phyloP scores from a whole-genome alignment of 1,284 basidiomycete species.

The Sporisorium exsertum region DNA sequence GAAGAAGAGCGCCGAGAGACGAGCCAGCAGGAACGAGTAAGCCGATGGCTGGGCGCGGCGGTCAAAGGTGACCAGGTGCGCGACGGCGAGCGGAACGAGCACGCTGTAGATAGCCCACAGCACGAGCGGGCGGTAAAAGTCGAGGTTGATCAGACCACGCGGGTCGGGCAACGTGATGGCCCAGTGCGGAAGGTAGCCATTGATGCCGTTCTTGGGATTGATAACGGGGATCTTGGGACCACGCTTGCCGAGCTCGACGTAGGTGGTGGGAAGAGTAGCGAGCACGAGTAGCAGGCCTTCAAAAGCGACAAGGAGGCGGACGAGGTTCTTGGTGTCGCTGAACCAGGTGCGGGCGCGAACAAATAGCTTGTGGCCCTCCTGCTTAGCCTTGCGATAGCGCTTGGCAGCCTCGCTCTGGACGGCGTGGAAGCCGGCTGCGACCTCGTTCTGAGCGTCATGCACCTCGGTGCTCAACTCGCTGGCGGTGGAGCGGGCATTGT shows the following conservation, averaged over 20 bases:
- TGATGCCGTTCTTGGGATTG: conserved; percentile 50
- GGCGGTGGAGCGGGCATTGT: conserved; percentile 50
- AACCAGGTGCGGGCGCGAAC: conserved; percentile 43
- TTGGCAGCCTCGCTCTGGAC: conserved; percentile 43
- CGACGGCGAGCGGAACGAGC: conserved; percentile 46
- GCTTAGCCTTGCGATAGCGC: conserved; percentile 41
- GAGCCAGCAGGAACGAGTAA: conserved; percentile 54
- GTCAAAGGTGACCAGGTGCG: conserved; percentile 61
- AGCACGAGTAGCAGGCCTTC: conserved; percentile 57
- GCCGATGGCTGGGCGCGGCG: conserved; percentile 51
- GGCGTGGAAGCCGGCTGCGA: conserved; percentile 40
- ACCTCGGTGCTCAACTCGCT: conserved; percentile 43
- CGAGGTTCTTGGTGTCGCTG: conserved; percentile 56
- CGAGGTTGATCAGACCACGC: conserved; percentile 39
- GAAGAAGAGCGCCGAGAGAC: conserved; percentile 56
- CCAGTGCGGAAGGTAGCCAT: conserved; percentile 52
- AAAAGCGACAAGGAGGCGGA: conserved; percentile 49
- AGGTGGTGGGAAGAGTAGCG: conserved; percentile 51
- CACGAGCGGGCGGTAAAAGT: conserved; percentile 54
- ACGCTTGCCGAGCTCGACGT: conserved; percentile 48
- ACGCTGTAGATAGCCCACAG: conserved; percentile 60
- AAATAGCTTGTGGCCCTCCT: conserved; percentile 39
- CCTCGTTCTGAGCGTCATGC: conserved; percentile 50
- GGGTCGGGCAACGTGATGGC: conserved; percentile 53
- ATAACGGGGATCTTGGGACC: conserved; percentile 45